phyloP scores from a whole-genome alignment of 1,139 yeast genomes.

The Pichia sp. region DNA sequence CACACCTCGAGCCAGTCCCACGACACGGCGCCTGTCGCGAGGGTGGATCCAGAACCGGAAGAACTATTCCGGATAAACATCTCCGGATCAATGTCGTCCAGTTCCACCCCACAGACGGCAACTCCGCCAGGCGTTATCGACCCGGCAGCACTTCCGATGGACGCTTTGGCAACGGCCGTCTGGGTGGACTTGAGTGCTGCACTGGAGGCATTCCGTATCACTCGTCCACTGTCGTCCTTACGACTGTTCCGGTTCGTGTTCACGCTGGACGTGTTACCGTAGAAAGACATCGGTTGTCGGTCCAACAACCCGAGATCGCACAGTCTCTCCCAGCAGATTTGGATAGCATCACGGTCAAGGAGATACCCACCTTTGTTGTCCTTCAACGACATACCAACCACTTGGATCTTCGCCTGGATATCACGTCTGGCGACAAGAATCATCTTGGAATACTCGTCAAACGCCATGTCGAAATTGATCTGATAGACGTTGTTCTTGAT shows the following conservation, averaged over 20 bases:
- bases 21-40: background rate
- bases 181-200: background rate
- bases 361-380: conserved; percentile 11
- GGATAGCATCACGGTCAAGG: conserved; percentile 24
- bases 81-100: conserved; percentile 10
- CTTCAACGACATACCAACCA: conserved; percentile 19
- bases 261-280: background rate
- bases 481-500: conserved; percentile 55
- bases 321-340: conserved; percentile 30
- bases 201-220: background rate
- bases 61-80: background rate
- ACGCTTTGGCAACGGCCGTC: background rate
- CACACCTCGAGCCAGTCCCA: background rate
- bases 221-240: background rate
- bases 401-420: conserved; percentile 32
- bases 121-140: conserved; percentile 13
- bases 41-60: too few relatives aligned
- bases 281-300: background rate
- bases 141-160: conserved; percentile 2
- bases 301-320: conserved; percentile 23
- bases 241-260: background rate
- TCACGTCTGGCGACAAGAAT: conserved; percentile 47
- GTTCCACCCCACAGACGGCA: conserved; percentile 9
- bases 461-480: conserved; percentile 73
- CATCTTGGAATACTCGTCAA: conserved; percentile 69